A percentile compares a stretch with the other conserved stretches of the same genome.
Evolutionary conservation across 352 stramenopile genomes (phyloP).

Genomic region (Thalassiosira hispida): DNA sequence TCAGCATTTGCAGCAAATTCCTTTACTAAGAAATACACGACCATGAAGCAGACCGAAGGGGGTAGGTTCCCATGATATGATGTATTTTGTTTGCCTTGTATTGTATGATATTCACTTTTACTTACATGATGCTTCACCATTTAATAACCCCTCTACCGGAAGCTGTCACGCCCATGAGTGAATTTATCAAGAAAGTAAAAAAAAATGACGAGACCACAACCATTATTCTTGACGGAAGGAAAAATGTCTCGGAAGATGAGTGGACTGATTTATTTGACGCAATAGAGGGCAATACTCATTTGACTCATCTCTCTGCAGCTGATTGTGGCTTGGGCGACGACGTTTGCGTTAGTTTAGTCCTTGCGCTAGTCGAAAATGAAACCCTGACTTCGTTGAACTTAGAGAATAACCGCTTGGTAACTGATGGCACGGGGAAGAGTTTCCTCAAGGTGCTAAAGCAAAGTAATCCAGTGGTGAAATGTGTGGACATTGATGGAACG

Average conservation of each 20-base stretch:
- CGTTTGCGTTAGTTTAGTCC: constrained; percentile 10
- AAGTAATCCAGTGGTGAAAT: constrained; percentile 38
- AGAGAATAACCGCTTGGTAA: constrained; percentile 30
- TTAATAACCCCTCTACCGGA: too few species aligned
- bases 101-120: too few species aligned
- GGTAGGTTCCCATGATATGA: too few species aligned
- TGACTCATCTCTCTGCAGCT: constrained; percentile 47
- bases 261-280: constrained; percentile 48
- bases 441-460: constrained; percentile 51
- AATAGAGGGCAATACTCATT: constrained; percentile 41
- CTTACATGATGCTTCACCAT: too few species aligned
- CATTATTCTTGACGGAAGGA: constrained; percentile 47
- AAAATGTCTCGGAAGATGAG: constrained; percentile 14
- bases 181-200: constrained; percentile 41
- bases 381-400: constrained; percentile 37
- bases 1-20: constrained; percentile 12
- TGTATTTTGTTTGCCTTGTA: too few species aligned
- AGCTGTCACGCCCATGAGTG: neutral
- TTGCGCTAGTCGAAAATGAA: constrained; percentile 60
- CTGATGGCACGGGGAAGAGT: constrained; percentile 24
- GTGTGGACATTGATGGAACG: constrained; percentile 25
- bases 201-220: constrained; percentile 37
- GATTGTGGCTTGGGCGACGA: constrained; percentile 42
- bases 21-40: neutral
- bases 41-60: too few species aligned